Evolutionary conservation across 352 stramenopile genomes (phyloP), one percentile per base, ranked within the genome.

Genomic region (Phytophthora podocarpi): DNA sequence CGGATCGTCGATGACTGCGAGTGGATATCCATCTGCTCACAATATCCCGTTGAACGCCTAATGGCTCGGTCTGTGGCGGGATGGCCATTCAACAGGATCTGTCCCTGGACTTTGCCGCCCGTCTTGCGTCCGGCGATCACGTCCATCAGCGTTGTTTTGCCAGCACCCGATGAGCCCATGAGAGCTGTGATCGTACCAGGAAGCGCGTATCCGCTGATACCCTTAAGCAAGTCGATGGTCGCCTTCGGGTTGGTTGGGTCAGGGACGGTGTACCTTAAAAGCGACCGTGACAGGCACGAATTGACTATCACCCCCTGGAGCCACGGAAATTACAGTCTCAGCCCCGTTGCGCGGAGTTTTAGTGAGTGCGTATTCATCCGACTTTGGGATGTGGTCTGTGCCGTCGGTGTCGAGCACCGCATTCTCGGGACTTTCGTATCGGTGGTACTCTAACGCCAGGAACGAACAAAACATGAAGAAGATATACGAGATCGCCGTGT

Each of bases 101-200:
- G 46, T 16, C 56, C 56, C 28, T 35, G 36, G 10, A 59, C 12
- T 16, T 59, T 51, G 13, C 56, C 56, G 24, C 47, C 46, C 12
- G 46, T 59, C 23, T 59, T 64, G 18, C 56, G 56, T 46, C 56
- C 47, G 3, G 56, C 56, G 27, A 64, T 52, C n/a, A 64, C 56
- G 5, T 64, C 46, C 47, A 64, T 51, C 8, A 64, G 15, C n/a
- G 56, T 64, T 4, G 56, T 64, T n/a, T 64, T 64, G 12, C 56
- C 56, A 12, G 56, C 56, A 6, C 56, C 56, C n/a, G 39, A 47
- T 3, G 39, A 47, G 11, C 39, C 39, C 39, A 47, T 47, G 12
- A 47, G 20, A n/a, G 39, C 39, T 10, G 39, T 47, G 39, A 47
- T 47, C 4, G 39, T 47, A 16, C 39, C 39, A 24, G 39, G 39